Conservation (phyloP, 768 basidiomycete species). For the Xerocomellus amylosporus region DNA sequence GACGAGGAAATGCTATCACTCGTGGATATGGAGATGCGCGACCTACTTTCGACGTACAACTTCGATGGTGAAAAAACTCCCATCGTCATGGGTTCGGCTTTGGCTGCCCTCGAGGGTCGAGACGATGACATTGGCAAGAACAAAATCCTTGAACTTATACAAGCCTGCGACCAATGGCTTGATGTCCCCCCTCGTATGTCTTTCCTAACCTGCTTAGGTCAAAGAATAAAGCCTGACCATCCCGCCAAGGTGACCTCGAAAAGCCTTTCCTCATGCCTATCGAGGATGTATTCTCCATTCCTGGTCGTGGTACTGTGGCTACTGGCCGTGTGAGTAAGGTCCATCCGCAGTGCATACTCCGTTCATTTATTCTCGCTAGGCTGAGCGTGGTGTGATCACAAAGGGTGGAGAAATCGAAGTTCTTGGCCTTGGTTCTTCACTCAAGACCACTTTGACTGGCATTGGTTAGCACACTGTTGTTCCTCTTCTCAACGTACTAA, state of each 20-base stretch:
- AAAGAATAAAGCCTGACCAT: neutral
- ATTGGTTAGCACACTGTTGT: conserved; percentile 52
- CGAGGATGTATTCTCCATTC: conserved; percentile 97
- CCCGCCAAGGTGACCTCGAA: conserved; percentile 78
- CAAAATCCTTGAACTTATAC: conserved; percentile 80
- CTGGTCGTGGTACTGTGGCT: conserved; percentile 96
- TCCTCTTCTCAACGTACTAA: conserved; percentile 3
- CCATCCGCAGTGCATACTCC: neutral
- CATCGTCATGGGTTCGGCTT: conserved; percentile 96
- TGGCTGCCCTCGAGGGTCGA: conserved; percentile 89
- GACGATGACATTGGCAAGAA: conserved; percentile 74
- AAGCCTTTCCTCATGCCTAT: conserved; percentile 96
- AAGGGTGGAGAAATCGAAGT: conserved; percentile 96
- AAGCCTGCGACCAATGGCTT: conserved; percentile 91
- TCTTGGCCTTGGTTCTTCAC: conserved; percentile 71
- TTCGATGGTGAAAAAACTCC: conserved; percentile 98
- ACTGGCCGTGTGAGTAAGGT: conserved; percentile 74
- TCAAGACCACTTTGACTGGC: conserved; percentile 95
- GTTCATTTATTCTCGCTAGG: conserved; percentile 40
- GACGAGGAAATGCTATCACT: conserved; percentile 99
- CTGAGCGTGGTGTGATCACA: conserved; percentile 86
- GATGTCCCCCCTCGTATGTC: conserved; percentile 84
- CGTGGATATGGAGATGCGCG: conserved; percentile 99
- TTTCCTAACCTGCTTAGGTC: neutral
- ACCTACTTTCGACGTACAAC: conserved; percentile 86